Conservation (phyloP, 164 flowering plant species). For the Kalanchoe fedtschenkoi region DNA sequence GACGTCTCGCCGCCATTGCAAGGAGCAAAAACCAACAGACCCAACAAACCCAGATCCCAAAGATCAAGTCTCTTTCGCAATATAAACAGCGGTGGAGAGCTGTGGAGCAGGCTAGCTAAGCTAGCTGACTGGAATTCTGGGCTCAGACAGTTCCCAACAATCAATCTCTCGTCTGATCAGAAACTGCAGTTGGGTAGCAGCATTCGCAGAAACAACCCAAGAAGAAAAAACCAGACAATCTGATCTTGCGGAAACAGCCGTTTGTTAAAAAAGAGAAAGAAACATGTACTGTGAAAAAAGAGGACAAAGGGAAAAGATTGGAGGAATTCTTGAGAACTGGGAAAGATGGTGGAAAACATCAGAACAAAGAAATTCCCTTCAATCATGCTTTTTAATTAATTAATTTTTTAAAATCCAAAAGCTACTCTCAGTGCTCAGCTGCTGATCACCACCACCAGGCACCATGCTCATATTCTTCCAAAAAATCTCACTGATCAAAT, state of each 20-base stretch:
- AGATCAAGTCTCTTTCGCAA: not conserved
- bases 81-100: not conserved
- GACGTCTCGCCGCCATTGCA: not conserved
- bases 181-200: constrained; percentile 3
- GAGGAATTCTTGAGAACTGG: not conserved
- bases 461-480: constrained; percentile 1
- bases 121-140: not conserved
- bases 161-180: not conserved
- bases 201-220: not conserved
- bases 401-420: not conserved
- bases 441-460: not conserved
- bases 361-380: constrained; percentile 1
- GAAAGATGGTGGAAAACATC: constrained; percentile 1
- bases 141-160: not conserved
- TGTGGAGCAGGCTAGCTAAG: no score
- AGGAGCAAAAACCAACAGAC: constrained; percentile 19
- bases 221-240: constrained; percentile 2
- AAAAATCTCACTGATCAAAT: not conserved
- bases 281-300: not conserved
- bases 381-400: not conserved
- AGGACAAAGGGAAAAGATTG: constrained; percentile 1
- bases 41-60: constrained; percentile 13
- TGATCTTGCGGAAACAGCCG: not conserved
- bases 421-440: not conserved
- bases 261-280: constrained; percentile 3